These are phyloP conservation scores for Elaeagnus macrophylla DNA, from an alignment of 306 rosid genomes.

Conservation along the genomic window DNA sequence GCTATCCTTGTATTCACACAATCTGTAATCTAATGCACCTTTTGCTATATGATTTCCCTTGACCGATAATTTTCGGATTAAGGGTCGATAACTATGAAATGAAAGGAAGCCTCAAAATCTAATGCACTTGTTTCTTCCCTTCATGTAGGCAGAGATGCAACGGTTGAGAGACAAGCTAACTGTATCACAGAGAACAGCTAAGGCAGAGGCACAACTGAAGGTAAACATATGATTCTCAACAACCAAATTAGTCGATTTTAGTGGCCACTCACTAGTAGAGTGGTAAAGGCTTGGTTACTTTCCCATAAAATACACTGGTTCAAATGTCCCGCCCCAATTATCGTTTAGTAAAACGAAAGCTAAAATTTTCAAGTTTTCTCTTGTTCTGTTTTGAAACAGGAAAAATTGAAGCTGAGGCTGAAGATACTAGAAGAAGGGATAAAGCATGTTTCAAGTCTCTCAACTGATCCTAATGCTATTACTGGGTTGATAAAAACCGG, in stretches of 20 bases:
- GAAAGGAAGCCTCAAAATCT: neutral
- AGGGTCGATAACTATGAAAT: neutral
- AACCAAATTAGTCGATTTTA: slow-evolving; percentile 4
- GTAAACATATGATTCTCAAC: slow-evolving; percentile 23
- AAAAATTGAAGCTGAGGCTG: slow-evolving; percentile 75
- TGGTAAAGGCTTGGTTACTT: no score
- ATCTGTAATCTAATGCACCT: neutral
- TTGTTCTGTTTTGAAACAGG: slow-evolving; percentile 35
- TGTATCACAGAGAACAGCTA: slow-evolving; percentile 78
- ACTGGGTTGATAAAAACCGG: slow-evolving; percentile 42
- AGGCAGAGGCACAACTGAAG: slow-evolving; percentile 93
- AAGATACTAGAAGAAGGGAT: slow-evolving; percentile 83
- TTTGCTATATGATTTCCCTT: neutral
- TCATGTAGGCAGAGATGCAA: slow-evolving; percentile 75
- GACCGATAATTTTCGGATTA: neutral
- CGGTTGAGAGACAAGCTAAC: slow-evolving; percentile 75
- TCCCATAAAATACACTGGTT: no score
- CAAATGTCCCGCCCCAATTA: no score
- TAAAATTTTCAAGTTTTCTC: neutral
- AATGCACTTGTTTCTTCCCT: no score
- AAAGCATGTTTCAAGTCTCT: slow-evolving; percentile 37
- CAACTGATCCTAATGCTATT: slow-evolving; percentile 29
- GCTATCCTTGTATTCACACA: neutral
- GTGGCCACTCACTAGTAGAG: neutral
- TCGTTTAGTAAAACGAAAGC: no score